These are phyloP conservation scores for Helichrysum umbraculigerum DNA, from an alignment of 129 eudicot species.

Conservation along the genomic window DNA sequence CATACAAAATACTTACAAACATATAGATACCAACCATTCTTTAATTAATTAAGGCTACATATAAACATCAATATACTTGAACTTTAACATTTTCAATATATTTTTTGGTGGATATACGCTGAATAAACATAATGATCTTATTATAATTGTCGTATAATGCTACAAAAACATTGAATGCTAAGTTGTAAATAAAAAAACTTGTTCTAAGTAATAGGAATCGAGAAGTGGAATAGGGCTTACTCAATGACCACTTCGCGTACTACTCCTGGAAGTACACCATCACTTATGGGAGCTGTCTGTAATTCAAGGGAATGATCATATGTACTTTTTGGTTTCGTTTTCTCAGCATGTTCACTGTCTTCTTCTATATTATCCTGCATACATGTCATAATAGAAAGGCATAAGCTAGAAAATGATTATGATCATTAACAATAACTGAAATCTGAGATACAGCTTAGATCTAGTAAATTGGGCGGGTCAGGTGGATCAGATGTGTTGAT, in stretches of 20 bases:
- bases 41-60: neutral
- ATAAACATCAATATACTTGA: too few species aligned
- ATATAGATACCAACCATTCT: neutral
- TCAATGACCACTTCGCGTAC: conserved; percentile 68
- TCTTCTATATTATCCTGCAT: conserved; percentile 51
- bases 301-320: conserved; percentile 43
- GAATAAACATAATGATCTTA: neutral
- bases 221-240: conserved; percentile 44
- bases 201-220: neutral
- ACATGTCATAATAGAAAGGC: neutral
- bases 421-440: neutral
- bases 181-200: neutral
- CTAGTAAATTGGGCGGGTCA: neutral
- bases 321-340: conserved; percentile 21
- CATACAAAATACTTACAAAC: neutral
- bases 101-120: neutral
- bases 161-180: neutral
- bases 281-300: conserved; percentile 79
- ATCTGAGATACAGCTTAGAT: neutral
- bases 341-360: conserved; percentile 7
- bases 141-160: neutral
- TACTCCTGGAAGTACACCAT: conserved; percentile 94
- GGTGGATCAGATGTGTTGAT: neutral
- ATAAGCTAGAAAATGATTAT: neutral
- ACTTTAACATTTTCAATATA: neutral